These are phyloP conservation scores for Fusarium sp. DNA, from an alignment of 2,329 filamentous ascomycete species.

Conservation along the genomic window DNA sequence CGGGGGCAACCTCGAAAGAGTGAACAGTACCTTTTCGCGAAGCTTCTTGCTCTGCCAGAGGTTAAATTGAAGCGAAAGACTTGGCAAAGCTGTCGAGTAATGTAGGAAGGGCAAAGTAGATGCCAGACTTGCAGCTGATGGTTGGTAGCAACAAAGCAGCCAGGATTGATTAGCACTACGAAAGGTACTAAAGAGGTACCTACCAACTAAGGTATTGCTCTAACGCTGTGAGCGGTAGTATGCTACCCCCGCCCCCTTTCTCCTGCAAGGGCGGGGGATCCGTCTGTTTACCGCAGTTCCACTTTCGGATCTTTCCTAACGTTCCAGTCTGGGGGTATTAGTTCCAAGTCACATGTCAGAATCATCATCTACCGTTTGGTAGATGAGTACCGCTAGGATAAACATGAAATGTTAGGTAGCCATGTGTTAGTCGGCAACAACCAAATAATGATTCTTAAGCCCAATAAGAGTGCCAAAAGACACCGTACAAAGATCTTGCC, in stretches of 20 bases:
- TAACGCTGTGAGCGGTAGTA: neutral
- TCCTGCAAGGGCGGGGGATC: conserved; percentile 13
- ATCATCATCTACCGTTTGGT: neutral
- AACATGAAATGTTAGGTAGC: neutral
- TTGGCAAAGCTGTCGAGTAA: conserved; percentile 17
- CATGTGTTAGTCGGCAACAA: neutral
- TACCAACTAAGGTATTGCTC: neutral
- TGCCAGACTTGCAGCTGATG: neutral
- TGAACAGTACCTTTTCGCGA: conserved; percentile 26
- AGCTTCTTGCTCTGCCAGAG: conserved; percentile 17
- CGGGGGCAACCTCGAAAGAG: conserved; percentile 4
- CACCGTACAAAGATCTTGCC: neutral
- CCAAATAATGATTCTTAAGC: neutral
- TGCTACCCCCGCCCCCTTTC: conserved; percentile 9
- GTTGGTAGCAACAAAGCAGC: neutral
- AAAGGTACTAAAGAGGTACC: neutral
- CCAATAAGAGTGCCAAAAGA: neutral
- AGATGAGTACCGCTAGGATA: neutral
- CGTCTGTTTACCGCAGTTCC: neutral
- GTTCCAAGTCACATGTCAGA: conserved; percentile 27
- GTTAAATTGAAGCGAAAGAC: conserved; percentile 23
- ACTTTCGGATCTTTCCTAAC: neutral
- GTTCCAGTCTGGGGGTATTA: conserved; percentile 27
- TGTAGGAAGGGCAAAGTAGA: neutral
- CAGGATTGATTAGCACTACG: neutral